Percentiles rank a stretch among this genome's conserved stretches.
Conservation (phyloP, 306 rosid species). For the Cicer chorassanicum region DNA sequence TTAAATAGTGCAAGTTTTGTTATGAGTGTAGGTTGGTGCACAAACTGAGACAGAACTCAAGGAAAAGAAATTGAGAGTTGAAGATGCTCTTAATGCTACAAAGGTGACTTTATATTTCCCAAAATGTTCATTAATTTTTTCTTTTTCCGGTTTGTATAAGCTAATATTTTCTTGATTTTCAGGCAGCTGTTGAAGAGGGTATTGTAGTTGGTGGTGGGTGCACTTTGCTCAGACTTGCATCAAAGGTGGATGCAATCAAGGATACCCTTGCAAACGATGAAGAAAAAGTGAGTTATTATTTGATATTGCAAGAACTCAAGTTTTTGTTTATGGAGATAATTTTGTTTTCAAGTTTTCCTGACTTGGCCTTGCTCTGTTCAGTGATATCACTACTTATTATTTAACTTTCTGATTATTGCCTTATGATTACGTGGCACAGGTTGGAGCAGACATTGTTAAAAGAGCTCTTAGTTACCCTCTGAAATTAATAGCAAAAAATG, state of each 20-base stretch:
- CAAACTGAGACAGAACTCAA: constrained; percentile 99
- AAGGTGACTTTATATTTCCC: constrained; percentile 61
- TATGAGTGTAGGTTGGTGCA: constrained; percentile 82
- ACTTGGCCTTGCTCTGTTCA: background rate
- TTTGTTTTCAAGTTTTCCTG: constrained; percentile 4
- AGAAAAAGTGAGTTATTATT: constrained; percentile 59
- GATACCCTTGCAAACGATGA: constrained; percentile 16
- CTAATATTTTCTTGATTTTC: constrained; percentile 37
- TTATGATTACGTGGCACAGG: constrained; percentile 54
- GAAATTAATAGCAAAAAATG: constrained; percentile 93
- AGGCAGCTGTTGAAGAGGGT: constrained; percentile 99
- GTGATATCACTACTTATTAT: background rate
- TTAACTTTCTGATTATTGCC: background rate
- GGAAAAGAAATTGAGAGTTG: constrained; percentile 96
- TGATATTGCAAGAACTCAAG: background rate
- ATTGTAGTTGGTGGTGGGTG: constrained; percentile 57
- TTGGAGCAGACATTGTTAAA: constrained; percentile 94
- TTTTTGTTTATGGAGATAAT: background rate
- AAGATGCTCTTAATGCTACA: constrained; percentile 98
- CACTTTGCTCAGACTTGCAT: constrained; percentile 34
- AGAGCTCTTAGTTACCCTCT: constrained; percentile 93
- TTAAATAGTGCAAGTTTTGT: background rate
- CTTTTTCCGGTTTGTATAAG: background rate
- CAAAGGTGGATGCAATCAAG: constrained; percentile 20
- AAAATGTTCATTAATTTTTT: background rate